A percentile compares a stretch with the other conserved stretches of the same genome.
Conservation (phyloP, 805 yeast species). For the Brettanomyces sp. region DNA sequence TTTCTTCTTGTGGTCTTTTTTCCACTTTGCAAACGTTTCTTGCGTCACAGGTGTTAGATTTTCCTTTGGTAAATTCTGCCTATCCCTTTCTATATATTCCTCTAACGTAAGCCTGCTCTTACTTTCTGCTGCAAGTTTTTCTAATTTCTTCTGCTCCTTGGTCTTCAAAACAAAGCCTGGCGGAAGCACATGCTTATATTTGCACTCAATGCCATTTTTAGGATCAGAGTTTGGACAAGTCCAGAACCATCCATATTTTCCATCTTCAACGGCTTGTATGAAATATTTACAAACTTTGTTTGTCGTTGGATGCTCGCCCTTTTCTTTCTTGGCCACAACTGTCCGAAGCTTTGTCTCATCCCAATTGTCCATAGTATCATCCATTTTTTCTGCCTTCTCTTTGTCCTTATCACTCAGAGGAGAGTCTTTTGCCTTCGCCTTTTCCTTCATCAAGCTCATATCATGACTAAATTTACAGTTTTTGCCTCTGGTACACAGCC, state of each 20-base stretch:
- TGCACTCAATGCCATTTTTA: conserved; percentile 47
- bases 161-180: conserved; percentile 96
- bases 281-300: conserved; percentile 90
- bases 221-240: conserved; percentile 90
- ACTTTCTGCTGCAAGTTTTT: conserved; percentile 71
- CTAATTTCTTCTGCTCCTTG: conserved; percentile 87
- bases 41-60: conserved; percentile 80
- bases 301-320: conserved; percentile 88
- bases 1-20: conserved; percentile 53
- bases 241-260: conserved; percentile 99
- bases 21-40: conserved; percentile 78
- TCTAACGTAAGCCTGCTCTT: conserved; percentile 90
- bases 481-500: conserved; percentile 74
- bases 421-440: conserved; percentile 86
- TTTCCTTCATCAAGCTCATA: conserved; percentile 73
- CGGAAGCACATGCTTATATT: conserved; percentile 90
- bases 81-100: conserved; percentile 90
- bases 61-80: conserved; percentile 68
- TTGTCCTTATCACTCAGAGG: conserved; percentile 34
- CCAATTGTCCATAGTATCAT: conserved; percentile 93
- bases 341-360: conserved; percentile 89
- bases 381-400: conserved; percentile 38
- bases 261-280: conserved; percentile 94
- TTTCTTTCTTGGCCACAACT: conserved; percentile 86
- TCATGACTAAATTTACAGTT: conserved; percentile 93